phyloP scores from a whole-genome alignment of 2,329 filamentous ascomycete species.

The Emmonsia crescens region DNA sequence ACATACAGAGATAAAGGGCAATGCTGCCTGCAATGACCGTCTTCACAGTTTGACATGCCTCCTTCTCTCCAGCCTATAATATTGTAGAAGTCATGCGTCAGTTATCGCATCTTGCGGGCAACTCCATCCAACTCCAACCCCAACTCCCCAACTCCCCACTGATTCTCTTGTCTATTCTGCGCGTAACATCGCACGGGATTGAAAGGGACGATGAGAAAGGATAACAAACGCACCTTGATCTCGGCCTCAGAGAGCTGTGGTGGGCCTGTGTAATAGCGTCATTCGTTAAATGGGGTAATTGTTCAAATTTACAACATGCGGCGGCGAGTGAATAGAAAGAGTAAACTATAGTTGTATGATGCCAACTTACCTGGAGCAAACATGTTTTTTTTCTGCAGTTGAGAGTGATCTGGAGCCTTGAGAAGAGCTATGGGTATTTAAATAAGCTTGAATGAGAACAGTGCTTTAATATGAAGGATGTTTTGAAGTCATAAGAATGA shows the following conservation, averaged over 20 bases:
- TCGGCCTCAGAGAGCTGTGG: constrained; percentile 38
- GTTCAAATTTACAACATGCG: no score
- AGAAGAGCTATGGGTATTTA: not conserved
- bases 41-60: constrained; percentile 45
- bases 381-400: constrained; percentile 10
- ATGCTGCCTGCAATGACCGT: constrained; percentile 44
- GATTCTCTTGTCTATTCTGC: not conserved
- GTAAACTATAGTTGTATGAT: not conserved
- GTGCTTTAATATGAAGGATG: not conserved
- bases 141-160: no score
- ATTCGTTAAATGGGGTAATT: not conserved
- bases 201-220: not conserved
- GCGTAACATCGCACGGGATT: not conserved
- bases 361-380: constrained; percentile 16
- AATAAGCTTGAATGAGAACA: not conserved
- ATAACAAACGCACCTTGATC: constrained; percentile 28
- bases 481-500: not conserved
- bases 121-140: no score
- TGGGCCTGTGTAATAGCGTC: constrained; percentile 20
- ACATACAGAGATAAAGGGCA: constrained; percentile 52
- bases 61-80: constrained; percentile 39
- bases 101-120: not conserved
- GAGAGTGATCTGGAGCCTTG: not conserved
- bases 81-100: not conserved
- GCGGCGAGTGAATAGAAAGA: not conserved